Percentiles rank a stretch among this genome's conserved stretches.
Conservation (phyloP, 2,329 filamentous ascomycete species). For the Colletotrichum cereale region DNA sequence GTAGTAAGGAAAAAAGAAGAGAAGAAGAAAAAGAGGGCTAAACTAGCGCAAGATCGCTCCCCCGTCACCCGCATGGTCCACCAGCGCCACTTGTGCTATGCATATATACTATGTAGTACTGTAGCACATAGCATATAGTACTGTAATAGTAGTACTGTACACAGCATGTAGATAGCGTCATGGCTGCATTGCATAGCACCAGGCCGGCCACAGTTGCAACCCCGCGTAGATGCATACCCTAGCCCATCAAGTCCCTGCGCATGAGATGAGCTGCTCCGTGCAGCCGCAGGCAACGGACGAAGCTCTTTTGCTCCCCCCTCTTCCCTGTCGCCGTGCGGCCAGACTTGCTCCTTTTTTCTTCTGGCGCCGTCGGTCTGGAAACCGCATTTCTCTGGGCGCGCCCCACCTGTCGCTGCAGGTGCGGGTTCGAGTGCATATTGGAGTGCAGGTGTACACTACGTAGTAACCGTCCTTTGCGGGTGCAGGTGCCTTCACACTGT, state of each 20-base stretch:
- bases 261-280: constrained; percentile 38
- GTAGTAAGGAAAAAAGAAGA: neutral
- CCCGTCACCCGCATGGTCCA: constrained; percentile 31
- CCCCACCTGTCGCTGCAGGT: constrained; percentile 17
- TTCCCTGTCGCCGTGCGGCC: constrained; percentile 16
- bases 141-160: too few species aligned
- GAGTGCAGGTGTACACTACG: too few species aligned
- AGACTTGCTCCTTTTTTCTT: constrained; percentile 20
- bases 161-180: too few species aligned
- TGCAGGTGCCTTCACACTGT: constrained; percentile 21
- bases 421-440: neutral
- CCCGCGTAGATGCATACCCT: constrained; percentile 20
- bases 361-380: constrained; percentile 38
- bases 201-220: neutral
- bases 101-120: constrained; percentile 24
- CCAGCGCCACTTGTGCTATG: constrained; percentile 20
- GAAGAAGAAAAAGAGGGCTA: constrained; percentile 3
- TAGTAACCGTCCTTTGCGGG: too few species aligned
- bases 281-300: constrained; percentile 17
- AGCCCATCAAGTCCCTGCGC: constrained; percentile 4
- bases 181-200: too few species aligned
- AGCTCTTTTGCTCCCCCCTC: neutral
- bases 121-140: too few species aligned
- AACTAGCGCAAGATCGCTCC: constrained; percentile 34
- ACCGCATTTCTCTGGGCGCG: constrained; percentile 20